phyloP scores from a whole-genome alignment of 2,329 filamentous ascomycete species.

The Gnomoniopsis sp. region DNA sequence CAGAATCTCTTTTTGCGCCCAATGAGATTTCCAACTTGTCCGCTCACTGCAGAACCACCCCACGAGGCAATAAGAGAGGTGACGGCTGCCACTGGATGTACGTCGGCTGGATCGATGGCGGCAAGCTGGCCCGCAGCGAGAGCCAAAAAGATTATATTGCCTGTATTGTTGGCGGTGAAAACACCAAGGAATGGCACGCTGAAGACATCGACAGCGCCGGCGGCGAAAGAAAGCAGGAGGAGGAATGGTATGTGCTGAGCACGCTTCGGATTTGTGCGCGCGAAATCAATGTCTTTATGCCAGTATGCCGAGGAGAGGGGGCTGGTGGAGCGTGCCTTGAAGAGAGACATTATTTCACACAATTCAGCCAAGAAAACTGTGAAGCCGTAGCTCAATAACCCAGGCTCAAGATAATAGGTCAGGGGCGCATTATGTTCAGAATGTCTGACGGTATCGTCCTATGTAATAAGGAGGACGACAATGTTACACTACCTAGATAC shows the following conservation, averaged over 20 bases:
- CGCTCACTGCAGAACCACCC: constrained; percentile 3
- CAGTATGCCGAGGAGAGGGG: not conserved
- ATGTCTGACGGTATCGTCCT: not conserved
- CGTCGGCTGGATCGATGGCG: not conserved
- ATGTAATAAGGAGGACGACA: too few species aligned
- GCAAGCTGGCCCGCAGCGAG: constrained; percentile 7
- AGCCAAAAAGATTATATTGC: constrained; percentile 8
- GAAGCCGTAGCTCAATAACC: not conserved
- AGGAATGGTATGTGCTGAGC: constrained; percentile 15
- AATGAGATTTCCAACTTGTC: constrained; percentile 1
- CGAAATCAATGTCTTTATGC: constrained; percentile 4
- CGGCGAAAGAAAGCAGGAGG: constrained; percentile 14
- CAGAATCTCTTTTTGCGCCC: not conserved
- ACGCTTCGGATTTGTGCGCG: constrained; percentile 1
- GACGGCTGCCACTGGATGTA: constrained; percentile 4
- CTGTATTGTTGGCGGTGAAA: constrained; percentile 10
- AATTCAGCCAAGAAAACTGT: too few species aligned
- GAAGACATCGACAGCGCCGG: constrained; percentile 12
- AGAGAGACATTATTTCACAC: too few species aligned
- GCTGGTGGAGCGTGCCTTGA: too few species aligned
- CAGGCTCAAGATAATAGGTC: not conserved
- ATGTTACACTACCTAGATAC: not conserved
- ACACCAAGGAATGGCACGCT: constrained; percentile 8
- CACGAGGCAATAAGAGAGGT: constrained; percentile 4
- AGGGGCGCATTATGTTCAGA: not conserved